These are phyloP conservation scores for Nigrospora osmanthi DNA, from an alignment of 2,329 filamentous ascomycete genomes.

Conservation along the genomic window DNA sequence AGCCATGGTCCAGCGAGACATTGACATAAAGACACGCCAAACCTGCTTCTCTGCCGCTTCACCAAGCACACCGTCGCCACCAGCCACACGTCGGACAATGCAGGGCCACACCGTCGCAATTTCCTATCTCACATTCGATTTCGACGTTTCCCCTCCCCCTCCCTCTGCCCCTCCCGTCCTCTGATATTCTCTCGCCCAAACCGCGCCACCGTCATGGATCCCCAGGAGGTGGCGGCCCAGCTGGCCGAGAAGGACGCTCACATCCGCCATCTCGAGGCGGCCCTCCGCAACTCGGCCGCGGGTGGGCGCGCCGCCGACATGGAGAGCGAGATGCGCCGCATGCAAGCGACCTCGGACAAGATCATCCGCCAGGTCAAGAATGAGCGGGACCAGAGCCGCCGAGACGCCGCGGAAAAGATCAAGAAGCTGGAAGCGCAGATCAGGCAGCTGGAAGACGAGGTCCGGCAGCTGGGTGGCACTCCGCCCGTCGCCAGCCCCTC, in stretches of 20 bases:
- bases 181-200: no score
- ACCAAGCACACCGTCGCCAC: no score
- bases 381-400: neutral
- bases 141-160: no score
- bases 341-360: neutral
- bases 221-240: neutral
- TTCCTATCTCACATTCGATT: no score
- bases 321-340: neutral
- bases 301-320: neutral
- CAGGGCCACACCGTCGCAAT: no score
- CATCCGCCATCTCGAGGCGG: neutral
- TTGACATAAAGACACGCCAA: no score
- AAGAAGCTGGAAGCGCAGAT: neutral
- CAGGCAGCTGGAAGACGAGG: no score
- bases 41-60: no score
- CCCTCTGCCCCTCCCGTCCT: no score
- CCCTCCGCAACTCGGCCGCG: neutral
- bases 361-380: conserved; percentile 1
- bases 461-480: neutral
- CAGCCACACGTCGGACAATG: no score
- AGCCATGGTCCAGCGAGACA: no score
- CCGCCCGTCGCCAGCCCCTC: neutral
- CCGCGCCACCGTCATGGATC: neutral
- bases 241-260: neutral
- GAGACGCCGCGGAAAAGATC: neutral